Evolutionary conservation across 2,329 filamentous ascomycete genomes (phyloP), one percentile per base, ranked within the genome.

Genomic region (Tolypocladium tropicale): DNA sequence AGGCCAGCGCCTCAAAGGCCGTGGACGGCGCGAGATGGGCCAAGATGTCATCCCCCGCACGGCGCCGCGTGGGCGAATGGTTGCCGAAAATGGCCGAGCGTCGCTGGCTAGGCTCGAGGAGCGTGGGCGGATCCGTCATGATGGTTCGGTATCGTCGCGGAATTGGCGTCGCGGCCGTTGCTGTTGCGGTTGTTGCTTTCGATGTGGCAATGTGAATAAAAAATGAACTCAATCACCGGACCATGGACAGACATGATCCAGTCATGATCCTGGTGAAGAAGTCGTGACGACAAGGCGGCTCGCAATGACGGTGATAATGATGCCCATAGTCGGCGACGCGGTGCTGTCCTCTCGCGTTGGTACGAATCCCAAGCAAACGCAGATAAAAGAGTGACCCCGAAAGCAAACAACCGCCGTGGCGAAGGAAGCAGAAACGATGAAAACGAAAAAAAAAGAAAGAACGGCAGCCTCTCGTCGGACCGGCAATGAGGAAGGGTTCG

Each of bases 1-100:
- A 73, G 51, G 76, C 76, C 61, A 89, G 78, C 18, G 83, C 79
- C 57, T 84, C 78, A 58, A 87, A 73, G 30, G 80, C 84, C 32
- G 78, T 78, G 39, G 79, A 73, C 1, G 86, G 86, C 4, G 80
- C 78, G 32, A 89, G 75, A 63, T 81, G 78, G 58, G 78, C 72
- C 56, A 89, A 75, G 39, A 89, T 75, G 60, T 86, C 82, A 65
- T 86, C 82, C 53, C 71, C 66, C 33, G 67, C 70, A 55, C 72
- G 74, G 54, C 73, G 73, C 59, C 75, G 75, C n/a, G 75, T 70
- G 25, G 78, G 76, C 10, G 78, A 78, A 57, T 61, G 60, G 55
- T 63, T 59, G 58, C 58, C 33, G 30, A 28, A 56, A 46, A 67
- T 62, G 56, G 67, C 63, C 55, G 65, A 61, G 56, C 68, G 67